Conservation (phyloP, 2,329 filamentous ascomycete genomes). For the Neonectria sp. region DNA sequence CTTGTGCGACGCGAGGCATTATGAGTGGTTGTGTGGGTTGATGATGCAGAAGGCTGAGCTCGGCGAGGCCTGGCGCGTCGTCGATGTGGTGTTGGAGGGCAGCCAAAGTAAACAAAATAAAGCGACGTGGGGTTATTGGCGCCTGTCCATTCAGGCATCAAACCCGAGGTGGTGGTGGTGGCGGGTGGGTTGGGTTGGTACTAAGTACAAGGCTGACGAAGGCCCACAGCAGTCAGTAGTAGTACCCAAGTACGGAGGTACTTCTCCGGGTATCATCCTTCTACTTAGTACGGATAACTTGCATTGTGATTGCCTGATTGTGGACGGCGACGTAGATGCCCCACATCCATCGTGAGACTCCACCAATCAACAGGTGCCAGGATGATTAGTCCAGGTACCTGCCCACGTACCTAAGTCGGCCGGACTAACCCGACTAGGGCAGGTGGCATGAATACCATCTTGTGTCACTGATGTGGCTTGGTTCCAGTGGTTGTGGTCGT, state of each 20-base stretch:
- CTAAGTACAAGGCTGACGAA: slow-evolving; percentile 15
- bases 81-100: slow-evolving; percentile 46
- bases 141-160: slow-evolving; percentile 39
- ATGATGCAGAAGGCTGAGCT: slow-evolving; percentile 38
- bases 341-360: slow-evolving; percentile 6
- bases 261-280: slow-evolving; percentile 1
- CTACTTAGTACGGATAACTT: not conserved
- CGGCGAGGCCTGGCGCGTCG: slow-evolving; percentile 46
- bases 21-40: slow-evolving; percentile 43
- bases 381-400: slow-evolving; percentile 30
- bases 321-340: not conserved
- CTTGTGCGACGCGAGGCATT: slow-evolving; percentile 73
- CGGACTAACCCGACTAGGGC: not conserved
- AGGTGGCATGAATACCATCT: slow-evolving; percentile 2
- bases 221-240: not conserved
- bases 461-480: not conserved
- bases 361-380: slow-evolving; percentile 33
- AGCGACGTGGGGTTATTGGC: slow-evolving; percentile 31
- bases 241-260: slow-evolving; percentile 13
- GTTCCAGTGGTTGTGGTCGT: not conserved
- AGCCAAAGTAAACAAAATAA: slow-evolving; percentile 52
- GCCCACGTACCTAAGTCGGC: not conserved
- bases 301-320: not conserved
- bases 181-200: not conserved
- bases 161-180: not conserved